Evolutionary conservation across 805 yeast species (phyloP), one percentile per base, ranked within the genome.

Genomic region (Candida verbasci): DNA sequence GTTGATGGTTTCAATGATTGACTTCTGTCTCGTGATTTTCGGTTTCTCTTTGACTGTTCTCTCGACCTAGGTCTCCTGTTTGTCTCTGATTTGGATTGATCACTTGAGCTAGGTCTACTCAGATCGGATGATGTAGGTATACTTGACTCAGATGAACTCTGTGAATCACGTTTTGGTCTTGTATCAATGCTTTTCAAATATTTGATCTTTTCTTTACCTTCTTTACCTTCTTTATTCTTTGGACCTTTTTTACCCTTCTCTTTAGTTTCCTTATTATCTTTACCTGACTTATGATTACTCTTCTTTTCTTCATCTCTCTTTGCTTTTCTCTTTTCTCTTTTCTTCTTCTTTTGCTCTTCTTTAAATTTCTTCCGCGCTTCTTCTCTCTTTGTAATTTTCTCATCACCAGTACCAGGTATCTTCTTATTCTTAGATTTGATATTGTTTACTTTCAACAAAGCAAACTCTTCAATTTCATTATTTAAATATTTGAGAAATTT

Each of bases 281-380:
- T 18, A 14, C 21, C 24, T 8, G 9, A 3, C 7, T 11, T 23
- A 9, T 25, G 18, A 27, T 44, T 34, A 15, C 37, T 32, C 30
- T 35, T 42, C 37, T 38, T 31, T 46, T n/a, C 40, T 27, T 29
- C 45, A 15, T 42, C 24, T 29, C 41, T 38, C 12, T 35, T 38
- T 9, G 43, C 43, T 31, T 40, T 25, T 30, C 31, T 36, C 37
- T 24, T 37, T 15, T 12, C 26, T n/a, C 22, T 37, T 35, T 17
- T 38, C 37, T 29, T 31, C 26, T 21, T 34, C 26, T 40, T 42
- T 23, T 26, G 31, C 44, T 17, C 41, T 24, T 30, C 40, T 24
- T 41, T 39, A 11, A 31, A 32, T 11, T 45, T 41, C 27, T 36
- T 26, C 17, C 37, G 38, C 29, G 42, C 42, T 33, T 34, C 37